phyloP scores from a whole-genome alignment of 2,329 filamentous ascomycete genomes.

The Alternaria sp. region DNA sequence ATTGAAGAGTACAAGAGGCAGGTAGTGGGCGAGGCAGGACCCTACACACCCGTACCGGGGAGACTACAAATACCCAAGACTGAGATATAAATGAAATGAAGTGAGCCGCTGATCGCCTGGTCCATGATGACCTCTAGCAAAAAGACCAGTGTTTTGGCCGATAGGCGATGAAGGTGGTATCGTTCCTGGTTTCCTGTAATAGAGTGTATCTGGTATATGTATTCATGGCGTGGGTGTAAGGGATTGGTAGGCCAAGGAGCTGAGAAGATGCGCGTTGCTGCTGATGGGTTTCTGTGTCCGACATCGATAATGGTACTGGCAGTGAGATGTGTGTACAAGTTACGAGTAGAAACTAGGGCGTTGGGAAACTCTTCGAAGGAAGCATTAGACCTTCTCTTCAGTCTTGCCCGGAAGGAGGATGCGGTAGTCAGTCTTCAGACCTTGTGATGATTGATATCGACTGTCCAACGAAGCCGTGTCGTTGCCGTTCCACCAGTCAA shows the following conservation, averaged over 20 bases:
- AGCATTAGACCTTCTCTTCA: not conserved
- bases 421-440: not conserved
- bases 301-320: not conserved
- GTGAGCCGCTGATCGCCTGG: fast-evolving
- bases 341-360: not conserved
- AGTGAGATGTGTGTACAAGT: not conserved
- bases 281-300: not conserved
- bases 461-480: not conserved
- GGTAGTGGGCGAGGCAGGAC: no score
- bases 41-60: no score
- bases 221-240: not conserved
- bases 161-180: not conserved
- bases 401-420: not conserved
- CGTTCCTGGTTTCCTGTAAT: not conserved
- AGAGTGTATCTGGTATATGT: not conserved
- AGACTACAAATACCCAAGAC: no score
- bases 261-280: not conserved
- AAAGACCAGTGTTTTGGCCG: no score
- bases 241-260: not conserved
- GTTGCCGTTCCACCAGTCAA: not conserved
- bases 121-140: no score
- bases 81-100: no score
- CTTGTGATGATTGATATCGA: not conserved
- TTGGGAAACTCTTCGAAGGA: not conserved
- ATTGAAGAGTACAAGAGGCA: no score